Percentiles rank a stretch among this genome's conserved stretches.
These are phyloP conservation scores for Neurospora sp. DNA, from an alignment of 495 filamentous ascomycete species.

Conservation along the genomic window DNA sequence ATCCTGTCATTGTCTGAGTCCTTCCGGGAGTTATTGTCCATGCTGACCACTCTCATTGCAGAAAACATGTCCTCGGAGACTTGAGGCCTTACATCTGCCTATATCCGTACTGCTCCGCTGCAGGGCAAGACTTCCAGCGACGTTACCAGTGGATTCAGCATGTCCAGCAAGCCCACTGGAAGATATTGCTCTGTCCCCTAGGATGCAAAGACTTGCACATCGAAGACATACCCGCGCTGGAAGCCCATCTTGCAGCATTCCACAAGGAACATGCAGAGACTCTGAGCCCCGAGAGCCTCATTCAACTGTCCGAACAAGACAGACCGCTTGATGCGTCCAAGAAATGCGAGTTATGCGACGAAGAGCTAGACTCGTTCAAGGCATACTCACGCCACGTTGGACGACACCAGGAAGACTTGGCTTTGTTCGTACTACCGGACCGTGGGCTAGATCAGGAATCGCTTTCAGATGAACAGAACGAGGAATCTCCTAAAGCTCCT, in stretches of 20 bases:
- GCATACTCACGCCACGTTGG: slow-evolving; percentile 7
- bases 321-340: neutral
- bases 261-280: neutral
- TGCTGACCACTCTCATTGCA: neutral
- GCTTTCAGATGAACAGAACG: too few relatives aligned
- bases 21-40: too few relatives aligned
- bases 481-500: too few relatives aligned
- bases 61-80: slow-evolving; percentile 25
- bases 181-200: neutral
- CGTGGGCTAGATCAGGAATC: neutral
- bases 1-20: neutral
- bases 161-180: slow-evolving; percentile 7
- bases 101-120: slow-evolving; percentile 1
- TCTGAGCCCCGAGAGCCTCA: neutral
- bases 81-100: slow-evolving; percentile 25
- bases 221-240: neutral
- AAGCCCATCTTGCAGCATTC: neutral
- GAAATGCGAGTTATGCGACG: neutral
- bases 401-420: slow-evolving; percentile 3
- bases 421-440: slow-evolving; percentile 3
- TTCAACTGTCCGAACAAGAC: neutral
- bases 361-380: neutral
- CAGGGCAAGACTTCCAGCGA: slow-evolving; percentile 1
- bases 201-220: neutral
- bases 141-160: slow-evolving; percentile 12